Percentiles rank a stretch among this genome's conserved stretches.
Evolutionary conservation across 371 early-diverging fungal species (phyloP).

Genomic region (Smittium culicis): DNA sequence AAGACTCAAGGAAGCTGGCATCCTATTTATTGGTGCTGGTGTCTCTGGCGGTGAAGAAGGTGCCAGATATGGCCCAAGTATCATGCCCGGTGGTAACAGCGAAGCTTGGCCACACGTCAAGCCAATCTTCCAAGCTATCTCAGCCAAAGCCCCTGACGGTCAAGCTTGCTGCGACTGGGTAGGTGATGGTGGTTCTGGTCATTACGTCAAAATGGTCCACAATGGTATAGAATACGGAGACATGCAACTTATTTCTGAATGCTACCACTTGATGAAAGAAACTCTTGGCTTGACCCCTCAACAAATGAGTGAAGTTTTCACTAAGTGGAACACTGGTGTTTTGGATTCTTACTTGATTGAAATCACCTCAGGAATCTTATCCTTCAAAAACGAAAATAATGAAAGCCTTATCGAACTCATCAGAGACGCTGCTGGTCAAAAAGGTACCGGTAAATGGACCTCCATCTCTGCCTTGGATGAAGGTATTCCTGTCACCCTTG

Average conservation of each 20-base stretch:
- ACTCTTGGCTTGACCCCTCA: conserved; percentile 62
- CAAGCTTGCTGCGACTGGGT: conserved; percentile 98
- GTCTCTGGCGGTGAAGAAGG: conserved; percentile 99
- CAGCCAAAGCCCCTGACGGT: conserved; percentile 75
- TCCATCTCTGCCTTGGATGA: conserved; percentile 86
- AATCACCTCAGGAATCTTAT: conserved; percentile 84
- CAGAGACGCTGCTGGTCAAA: conserved; percentile 94
- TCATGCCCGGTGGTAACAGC: conserved; percentile 97
- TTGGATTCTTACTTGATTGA: conserved; percentile 96
- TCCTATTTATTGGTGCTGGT: conserved; percentile 94
- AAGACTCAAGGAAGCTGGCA: conserved; percentile 71
- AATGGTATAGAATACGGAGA: conserved; percentile 99
- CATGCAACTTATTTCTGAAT: conserved; percentile 98
- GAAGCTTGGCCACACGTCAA: conserved; percentile 87
- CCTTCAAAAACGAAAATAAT: conserved; percentile 80
- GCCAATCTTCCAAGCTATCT: conserved; percentile 88
- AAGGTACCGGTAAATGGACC: conserved; percentile 99
- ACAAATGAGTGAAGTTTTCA: conserved; percentile 79
- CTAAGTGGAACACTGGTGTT: conserved; percentile 89
- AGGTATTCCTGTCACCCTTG: conserved; percentile 87
- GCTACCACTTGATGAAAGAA: conserved; percentile 83
- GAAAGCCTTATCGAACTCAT: conserved; percentile 83
- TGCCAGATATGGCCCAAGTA: conserved; percentile 94
- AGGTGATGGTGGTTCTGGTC: conserved; percentile 95
- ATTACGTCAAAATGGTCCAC: conserved; percentile 99